Conservation (phyloP, 345 rosid genomes). For the Jatropha curcas region DNA sequence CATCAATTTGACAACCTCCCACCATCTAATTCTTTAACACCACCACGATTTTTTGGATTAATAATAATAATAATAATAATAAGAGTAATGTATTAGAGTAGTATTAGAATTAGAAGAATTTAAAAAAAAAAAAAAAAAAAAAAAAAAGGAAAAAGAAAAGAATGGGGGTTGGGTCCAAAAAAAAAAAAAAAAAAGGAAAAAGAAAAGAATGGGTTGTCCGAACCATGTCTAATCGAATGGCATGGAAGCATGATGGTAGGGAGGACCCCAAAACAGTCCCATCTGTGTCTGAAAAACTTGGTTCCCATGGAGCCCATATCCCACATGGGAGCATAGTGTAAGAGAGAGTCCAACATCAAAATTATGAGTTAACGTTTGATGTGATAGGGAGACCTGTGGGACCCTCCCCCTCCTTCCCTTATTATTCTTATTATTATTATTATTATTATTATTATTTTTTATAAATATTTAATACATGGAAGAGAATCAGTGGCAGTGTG, state of each 20-base stretch:
- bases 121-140: too few relatives aligned
- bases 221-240: too few relatives aligned
- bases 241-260: background rate
- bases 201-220: too few relatives aligned
- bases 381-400: conserved; percentile 4
- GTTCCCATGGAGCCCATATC: conserved; percentile 15
- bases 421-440: background rate
- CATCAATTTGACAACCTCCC: conserved; percentile 26
- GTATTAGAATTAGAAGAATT: too few relatives aligned
- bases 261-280: conserved; percentile 33
- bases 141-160: too few relatives aligned
- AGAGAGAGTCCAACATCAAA: conserved; percentile 11
- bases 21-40: conserved; percentile 20
- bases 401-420: background rate
- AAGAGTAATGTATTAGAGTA: too few relatives aligned
- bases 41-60: too few relatives aligned
- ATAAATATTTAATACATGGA: too few relatives aligned
- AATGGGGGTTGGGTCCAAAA: too few relatives aligned
- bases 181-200: too few relatives aligned
- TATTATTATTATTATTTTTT: background rate
- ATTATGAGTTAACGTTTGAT: conserved; percentile 21
- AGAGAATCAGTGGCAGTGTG: background rate
- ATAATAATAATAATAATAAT: too few relatives aligned
- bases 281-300: conserved; percentile 21
- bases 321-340: conserved; percentile 37